phyloP scores from a whole-genome alignment of 1,284 basidiomycete genomes.

The Ceratobasidium sp. region DNA sequence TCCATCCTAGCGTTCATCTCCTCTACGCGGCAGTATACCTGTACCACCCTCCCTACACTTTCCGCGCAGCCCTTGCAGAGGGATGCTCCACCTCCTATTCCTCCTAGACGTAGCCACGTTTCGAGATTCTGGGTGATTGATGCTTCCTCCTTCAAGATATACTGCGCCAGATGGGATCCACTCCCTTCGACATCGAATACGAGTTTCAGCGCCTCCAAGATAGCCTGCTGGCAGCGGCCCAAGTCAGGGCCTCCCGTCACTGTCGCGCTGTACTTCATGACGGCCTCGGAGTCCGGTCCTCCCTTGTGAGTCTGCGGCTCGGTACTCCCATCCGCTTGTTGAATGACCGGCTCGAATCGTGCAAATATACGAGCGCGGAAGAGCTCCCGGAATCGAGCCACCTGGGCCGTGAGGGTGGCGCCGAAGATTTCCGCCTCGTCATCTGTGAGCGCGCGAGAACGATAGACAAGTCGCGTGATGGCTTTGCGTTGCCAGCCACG shows the following conservation, averaged over 20 bases:
- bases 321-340: neutral
- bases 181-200: conserved; percentile 21
- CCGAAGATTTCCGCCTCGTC: conserved; percentile 14
- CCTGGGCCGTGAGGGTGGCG: neutral
- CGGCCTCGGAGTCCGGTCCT: neutral
- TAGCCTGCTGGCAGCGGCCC: conserved; percentile 29
- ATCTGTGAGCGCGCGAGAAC: conserved; percentile 21
- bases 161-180: neutral
- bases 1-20: conserved; percentile 34
- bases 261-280: neutral
- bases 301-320: neutral
- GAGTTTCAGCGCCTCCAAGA: conserved; percentile 18
- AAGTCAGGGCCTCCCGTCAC: neutral
- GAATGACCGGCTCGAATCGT: conserved; percentile 15
- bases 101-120: conserved; percentile 2
- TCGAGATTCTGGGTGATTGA: conserved; percentile 14
- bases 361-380: conserved; percentile 24
- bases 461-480: conserved; percentile 23
- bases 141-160: neutral
- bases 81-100: neutral
- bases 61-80: conserved; percentile 25
- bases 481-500: neutral
- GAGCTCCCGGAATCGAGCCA: conserved; percentile 25
- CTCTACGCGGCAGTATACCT: conserved; percentile 18
- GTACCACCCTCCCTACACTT: conserved; percentile 16